Conservation (phyloP, 371 early-diverging fungal genomes). For the Apophysomyces sp. region DNA sequence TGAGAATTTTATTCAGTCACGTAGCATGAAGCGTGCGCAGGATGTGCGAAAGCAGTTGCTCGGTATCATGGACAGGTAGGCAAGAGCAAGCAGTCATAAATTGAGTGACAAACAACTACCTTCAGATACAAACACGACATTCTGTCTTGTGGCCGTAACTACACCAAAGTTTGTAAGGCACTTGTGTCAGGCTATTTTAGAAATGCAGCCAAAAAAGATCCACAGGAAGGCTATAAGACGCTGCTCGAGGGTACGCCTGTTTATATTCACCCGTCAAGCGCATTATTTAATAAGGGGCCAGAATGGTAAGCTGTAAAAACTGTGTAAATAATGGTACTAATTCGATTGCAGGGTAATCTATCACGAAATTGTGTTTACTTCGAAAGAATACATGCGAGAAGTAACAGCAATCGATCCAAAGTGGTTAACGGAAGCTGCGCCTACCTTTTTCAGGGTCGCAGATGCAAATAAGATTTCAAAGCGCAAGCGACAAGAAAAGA, state of each 20-base stretch:
- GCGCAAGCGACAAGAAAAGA: constrained; percentile 89
- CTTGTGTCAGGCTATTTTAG: constrained; percentile 94
- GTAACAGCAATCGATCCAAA: constrained; percentile 95
- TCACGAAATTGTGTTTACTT: constrained; percentile 95
- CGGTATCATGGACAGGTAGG: constrained; percentile 89
- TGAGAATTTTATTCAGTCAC: constrained; percentile 93
- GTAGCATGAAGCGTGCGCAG: constrained; percentile 85
- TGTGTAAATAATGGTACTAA: background rate
- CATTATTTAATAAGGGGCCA: constrained; percentile 94
- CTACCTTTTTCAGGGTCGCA: constrained; percentile 92
- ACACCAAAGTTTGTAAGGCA: constrained; percentile 85
- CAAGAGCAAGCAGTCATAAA: background rate
- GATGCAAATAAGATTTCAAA: constrained; percentile 91
- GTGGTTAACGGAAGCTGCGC: constrained; percentile 97
- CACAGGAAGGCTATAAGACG: constrained; percentile 97
- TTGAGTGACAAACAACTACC: background rate
- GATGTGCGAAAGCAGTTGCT: constrained; percentile 96
- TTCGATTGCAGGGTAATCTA: constrained; percentile 87
- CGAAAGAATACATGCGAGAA: constrained; percentile 98
- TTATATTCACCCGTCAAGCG: constrained; percentile 93
- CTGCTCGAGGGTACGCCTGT: constrained; percentile 96
- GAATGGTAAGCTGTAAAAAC: constrained; percentile 69
- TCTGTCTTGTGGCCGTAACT: constrained; percentile 91
- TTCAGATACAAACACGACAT: constrained; percentile 86
- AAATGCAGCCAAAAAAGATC: constrained; percentile 96